Evolutionary conservation across 352 stramenopile species (phyloP), one percentile per base, ranked within the genome.

Genomic region (Plasmopara muralis): DNA sequence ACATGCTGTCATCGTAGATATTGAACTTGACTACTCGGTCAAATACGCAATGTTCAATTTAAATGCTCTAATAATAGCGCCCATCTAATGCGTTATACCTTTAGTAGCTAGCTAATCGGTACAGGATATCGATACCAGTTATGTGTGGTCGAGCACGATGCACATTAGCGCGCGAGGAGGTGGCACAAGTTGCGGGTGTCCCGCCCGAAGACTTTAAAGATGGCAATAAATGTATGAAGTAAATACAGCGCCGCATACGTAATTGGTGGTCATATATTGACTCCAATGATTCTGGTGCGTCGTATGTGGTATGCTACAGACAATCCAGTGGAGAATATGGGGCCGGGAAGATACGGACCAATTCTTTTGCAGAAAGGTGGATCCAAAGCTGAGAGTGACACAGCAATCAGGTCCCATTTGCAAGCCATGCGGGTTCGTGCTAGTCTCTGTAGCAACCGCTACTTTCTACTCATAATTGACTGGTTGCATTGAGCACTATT

Each of bases 121-220:
- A 25, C 1, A 3, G 20, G 1, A 25, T 25, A 25, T 25, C 20
- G 20, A 25, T 25, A 25, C 20, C 20, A 25, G 29, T 37, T 9
- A 93, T 93, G 83, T 93, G 83, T 55, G 83, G 83, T 2, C 70
- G 83, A 34, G 60, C 77, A 38, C 65, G 80, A 9, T 89, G 77
- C 37, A 79, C 70, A 46, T 70, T 93, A 38, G 50, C 52, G 37
- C 81, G 64, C 29, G 67, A 78, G 57, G 60, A 86, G 48, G 59
- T 87, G 15, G 68, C 66, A 42, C 28, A 73, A 40, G 70, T 69
- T 38, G 74, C 74, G 5, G 72, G 69, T 4, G 76, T 89, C 13
- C 10, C 57, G 2, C 34, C 50, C 0, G 65, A 78, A 1, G 59
- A 76, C 10, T 91, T 90, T 57, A 43, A 79, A 0, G 68, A 90